These are phyloP conservation scores for Pelargonium cotyledonis DNA, from an alignment of 441 rosid genomes.

Conservation along the genomic window DNA sequence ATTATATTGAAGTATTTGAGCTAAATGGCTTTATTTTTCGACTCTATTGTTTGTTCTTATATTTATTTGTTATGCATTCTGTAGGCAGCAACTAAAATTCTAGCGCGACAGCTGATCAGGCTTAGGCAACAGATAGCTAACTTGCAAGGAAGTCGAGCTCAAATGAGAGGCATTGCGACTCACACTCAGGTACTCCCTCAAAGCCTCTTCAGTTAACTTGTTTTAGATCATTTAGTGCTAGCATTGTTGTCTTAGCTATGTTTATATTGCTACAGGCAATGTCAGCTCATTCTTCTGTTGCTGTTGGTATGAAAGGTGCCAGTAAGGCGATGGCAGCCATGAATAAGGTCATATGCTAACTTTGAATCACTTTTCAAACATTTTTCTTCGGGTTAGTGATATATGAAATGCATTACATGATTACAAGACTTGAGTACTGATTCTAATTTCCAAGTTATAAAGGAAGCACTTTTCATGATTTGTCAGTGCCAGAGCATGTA, in stretches of 20 bases:
- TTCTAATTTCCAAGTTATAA: no score
- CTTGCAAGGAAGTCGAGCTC: slow-evolving; percentile 91
- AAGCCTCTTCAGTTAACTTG: neutral
- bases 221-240: slow-evolving; percentile 1
- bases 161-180: slow-evolving; percentile 91
- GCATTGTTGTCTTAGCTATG: slow-evolving; percentile 18
- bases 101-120: slow-evolving; percentile 75
- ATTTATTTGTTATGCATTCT: slow-evolving; percentile 12
- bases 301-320: slow-evolving; percentile 85
- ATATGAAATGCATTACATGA: neutral
- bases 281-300: slow-evolving; percentile 89
- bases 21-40: neutral
- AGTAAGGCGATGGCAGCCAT: slow-evolving; percentile 80
- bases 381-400: no score
- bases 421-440: neutral
- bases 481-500: no score
- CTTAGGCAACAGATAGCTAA: slow-evolving; percentile 83
- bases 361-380: neutral
- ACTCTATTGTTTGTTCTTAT: neutral
- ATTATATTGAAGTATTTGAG: no score
- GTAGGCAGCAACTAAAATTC: slow-evolving; percentile 75
- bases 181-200: slow-evolving; percentile 72
- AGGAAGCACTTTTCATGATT: no score
- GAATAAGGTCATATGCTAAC: slow-evolving; percentile 53
- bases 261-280: slow-evolving; percentile 55